A percentile compares a stretch with the other conserved stretches of the same genome.
Conservation (phyloP, 2,329 filamentous ascomycete species). For the Aureobasidium subglaciale region DNA sequence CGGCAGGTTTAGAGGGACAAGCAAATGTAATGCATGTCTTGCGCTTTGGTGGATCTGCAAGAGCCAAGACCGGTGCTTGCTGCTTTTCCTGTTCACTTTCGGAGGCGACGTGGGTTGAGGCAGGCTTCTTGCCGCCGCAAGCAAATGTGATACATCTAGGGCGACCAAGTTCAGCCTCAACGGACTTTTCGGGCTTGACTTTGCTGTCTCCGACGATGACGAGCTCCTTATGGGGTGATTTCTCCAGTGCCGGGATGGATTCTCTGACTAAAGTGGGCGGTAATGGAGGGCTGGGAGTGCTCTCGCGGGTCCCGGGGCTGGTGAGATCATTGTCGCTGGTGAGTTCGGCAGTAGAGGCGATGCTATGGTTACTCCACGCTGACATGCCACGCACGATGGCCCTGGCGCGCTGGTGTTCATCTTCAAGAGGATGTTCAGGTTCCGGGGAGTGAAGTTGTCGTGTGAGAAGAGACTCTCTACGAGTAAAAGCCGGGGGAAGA, state of each 20-base stretch:
- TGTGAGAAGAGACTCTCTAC: slow-evolving; percentile 77
- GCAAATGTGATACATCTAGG: slow-evolving; percentile 92
- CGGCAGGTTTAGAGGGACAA: slow-evolving; percentile 51
- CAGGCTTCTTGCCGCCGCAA: slow-evolving; percentile 59
- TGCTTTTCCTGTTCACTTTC: slow-evolving; percentile 24
- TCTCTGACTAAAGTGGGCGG: slow-evolving; percentile 46
- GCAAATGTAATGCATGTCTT: slow-evolving; percentile 66
- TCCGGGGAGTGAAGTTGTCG: slow-evolving; percentile 61
- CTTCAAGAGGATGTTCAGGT: slow-evolving; percentile 37
- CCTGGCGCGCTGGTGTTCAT: slow-evolving; percentile 23
- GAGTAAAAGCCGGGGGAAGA: slow-evolving; percentile 42
- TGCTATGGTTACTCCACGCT: slow-evolving; percentile 71
- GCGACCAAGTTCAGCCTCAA: slow-evolving; percentile 60
- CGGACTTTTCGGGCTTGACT: slow-evolving; percentile 42
- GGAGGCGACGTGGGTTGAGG: slow-evolving; percentile 28
- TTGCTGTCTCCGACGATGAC: slow-evolving; percentile 33
- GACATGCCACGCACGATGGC: slow-evolving; percentile 45
- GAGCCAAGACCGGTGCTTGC: slow-evolving; percentile 17
- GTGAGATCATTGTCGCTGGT: slow-evolving; percentile 85
- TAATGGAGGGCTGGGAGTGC: slow-evolving; percentile 80
- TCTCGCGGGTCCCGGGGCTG: slow-evolving; percentile 73
- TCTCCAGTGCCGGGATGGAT: slow-evolving; percentile 32
- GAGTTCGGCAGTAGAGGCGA: slow-evolving; percentile 73
- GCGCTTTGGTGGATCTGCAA: slow-evolving; percentile 40
- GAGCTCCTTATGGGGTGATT: slow-evolving; percentile 31